Conservation (phyloP, 805 yeast species). For the Wickerhamiella parazyma region DNA sequence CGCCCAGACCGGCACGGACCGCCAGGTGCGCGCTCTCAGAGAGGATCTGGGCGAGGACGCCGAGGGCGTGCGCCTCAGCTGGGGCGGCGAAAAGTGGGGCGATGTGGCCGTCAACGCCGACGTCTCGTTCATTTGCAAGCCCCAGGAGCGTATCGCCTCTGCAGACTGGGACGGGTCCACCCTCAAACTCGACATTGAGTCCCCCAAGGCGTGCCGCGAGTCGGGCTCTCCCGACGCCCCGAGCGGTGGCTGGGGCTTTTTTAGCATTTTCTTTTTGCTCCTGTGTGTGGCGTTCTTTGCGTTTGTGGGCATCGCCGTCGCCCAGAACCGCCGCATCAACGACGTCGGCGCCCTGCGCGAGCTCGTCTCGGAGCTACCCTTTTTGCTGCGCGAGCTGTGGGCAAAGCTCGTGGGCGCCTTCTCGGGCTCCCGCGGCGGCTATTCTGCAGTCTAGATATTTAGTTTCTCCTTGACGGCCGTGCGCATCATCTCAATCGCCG, state of each 20-base stretch:
- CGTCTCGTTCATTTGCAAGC: slow-evolving; percentile 22
- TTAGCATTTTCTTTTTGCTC: slow-evolving; percentile 72
- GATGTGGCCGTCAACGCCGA: slow-evolving; percentile 28
- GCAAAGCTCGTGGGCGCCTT: slow-evolving; percentile 58
- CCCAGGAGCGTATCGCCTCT: not conserved
- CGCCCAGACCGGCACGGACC: slow-evolving; percentile 10
- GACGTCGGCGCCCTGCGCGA: slow-evolving; percentile 34
- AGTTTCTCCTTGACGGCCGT: slow-evolving; percentile 37
- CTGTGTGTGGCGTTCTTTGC: slow-evolving; percentile 55
- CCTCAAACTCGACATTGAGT: slow-evolving; percentile 14
- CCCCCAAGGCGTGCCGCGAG: slow-evolving; percentile 21
- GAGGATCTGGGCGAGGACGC: slow-evolving; percentile 20
- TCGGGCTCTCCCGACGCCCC: slow-evolving; percentile 21
- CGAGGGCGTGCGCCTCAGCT: slow-evolving; percentile 28
- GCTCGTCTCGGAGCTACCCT: slow-evolving; percentile 51
- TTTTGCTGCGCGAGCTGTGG: slow-evolving; percentile 59
- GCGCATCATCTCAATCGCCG: slow-evolving; percentile 58
- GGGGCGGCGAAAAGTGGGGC: slow-evolving; percentile 58
- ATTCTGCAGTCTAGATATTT: slow-evolving; percentile 61
- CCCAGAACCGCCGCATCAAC: slow-evolving; percentile 58
- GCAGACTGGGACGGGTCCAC: slow-evolving; percentile 15
- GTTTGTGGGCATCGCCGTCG: slow-evolving; percentile 53
- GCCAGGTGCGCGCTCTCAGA: slow-evolving; percentile 1
- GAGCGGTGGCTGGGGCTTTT: slow-evolving; percentile 56
- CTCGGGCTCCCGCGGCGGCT: slow-evolving; percentile 71